Evolutionary conservation across 352 stramenopile genomes (phyloP).

Genomic region (Blastocystis sp.): DNA sequence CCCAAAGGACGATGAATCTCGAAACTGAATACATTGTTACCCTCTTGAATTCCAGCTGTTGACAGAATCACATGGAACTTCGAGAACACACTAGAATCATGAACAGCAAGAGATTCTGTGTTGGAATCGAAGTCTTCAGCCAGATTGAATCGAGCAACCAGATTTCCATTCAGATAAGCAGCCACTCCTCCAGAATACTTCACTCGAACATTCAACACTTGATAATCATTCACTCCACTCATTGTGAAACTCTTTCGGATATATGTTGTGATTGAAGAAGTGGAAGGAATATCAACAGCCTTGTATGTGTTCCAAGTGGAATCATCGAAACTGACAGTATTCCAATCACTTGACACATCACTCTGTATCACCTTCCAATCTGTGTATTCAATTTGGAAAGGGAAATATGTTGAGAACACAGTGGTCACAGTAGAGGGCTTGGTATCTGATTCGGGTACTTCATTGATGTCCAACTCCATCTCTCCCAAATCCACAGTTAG

Average conservation of each 20-base stretch:
- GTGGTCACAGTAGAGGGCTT: not conserved
- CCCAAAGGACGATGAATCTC: not conserved
- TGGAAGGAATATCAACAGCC: not conserved
- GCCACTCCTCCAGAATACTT: slow-evolving; percentile 12
- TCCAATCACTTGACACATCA: not conserved
- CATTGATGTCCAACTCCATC: not conserved
- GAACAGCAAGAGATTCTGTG: not conserved
- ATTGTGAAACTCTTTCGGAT: not conserved
- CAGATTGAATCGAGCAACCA: slow-evolving; percentile 24
- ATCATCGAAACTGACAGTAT: not conserved
- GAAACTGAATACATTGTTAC: slow-evolving; percentile 6
- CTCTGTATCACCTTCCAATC: not conserved
- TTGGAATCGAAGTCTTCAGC: not conserved
- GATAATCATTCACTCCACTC: not conserved
- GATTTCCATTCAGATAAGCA: slow-evolving; percentile 19
- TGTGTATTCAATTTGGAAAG: slow-evolving; percentile 23
- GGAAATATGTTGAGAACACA: slow-evolving; percentile 7
- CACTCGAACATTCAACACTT: slow-evolving; percentile 27
- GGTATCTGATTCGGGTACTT: not conserved
- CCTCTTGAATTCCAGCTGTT: not conserved
- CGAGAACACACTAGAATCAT: not conserved
- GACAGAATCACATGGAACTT: slow-evolving; percentile 4
- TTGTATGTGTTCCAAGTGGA: not conserved
- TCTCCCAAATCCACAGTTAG: not conserved
- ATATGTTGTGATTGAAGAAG: not conserved